Conservation (phyloP, 495 filamentous ascomycete genomes). For the Lasiosphaeriaceae sp. region DNA sequence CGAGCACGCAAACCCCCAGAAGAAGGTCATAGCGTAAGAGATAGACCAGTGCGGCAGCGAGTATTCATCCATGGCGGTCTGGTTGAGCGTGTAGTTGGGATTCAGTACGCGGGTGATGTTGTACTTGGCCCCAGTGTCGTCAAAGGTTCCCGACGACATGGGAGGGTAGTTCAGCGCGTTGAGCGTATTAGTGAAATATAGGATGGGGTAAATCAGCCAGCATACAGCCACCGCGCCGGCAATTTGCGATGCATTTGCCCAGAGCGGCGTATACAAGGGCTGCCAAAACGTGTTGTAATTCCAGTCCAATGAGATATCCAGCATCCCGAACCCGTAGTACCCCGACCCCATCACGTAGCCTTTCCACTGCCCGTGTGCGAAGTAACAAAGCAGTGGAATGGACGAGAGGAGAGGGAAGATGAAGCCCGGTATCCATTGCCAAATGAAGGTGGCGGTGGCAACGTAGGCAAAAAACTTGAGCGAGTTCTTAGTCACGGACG, state of each 20-base stretch:
- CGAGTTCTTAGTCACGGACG: slow-evolving; percentile 15
- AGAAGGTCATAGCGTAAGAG: slow-evolving; percentile 35
- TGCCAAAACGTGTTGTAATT: slow-evolving; percentile 17
- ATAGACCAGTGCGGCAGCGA: slow-evolving; percentile 48
- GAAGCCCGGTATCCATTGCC: slow-evolving; percentile 22
- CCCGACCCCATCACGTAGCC: slow-evolving; percentile 14
- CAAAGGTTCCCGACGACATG: slow-evolving; percentile 45
- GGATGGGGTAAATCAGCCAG: slow-evolving; percentile 18
- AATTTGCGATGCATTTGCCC: slow-evolving; percentile 13
- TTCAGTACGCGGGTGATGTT: slow-evolving; percentile 44
- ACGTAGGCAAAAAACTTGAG: slow-evolving; percentile 19
- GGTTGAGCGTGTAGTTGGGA: slow-evolving; percentile 36
- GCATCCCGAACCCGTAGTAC: slow-evolving; percentile 16
- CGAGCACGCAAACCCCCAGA: slow-evolving; percentile 13
- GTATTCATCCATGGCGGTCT: slow-evolving; percentile 38
- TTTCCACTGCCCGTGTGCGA: slow-evolving; percentile 17
- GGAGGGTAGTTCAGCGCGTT: slow-evolving; percentile 39
- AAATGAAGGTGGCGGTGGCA: slow-evolving; percentile 16
- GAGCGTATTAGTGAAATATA: slow-evolving; percentile 18
- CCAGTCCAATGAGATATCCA: slow-evolving; percentile 23
- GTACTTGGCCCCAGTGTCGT: slow-evolving; percentile 42
- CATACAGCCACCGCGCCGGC: slow-evolving; percentile 6
- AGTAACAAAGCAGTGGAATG: slow-evolving; percentile 22
- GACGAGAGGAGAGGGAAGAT: slow-evolving; percentile 21
- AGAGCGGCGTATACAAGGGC: slow-evolving; percentile 21